Evolutionary conservation across 257 asterid species (phyloP).

Genomic region (Solanum okadae): DNA sequence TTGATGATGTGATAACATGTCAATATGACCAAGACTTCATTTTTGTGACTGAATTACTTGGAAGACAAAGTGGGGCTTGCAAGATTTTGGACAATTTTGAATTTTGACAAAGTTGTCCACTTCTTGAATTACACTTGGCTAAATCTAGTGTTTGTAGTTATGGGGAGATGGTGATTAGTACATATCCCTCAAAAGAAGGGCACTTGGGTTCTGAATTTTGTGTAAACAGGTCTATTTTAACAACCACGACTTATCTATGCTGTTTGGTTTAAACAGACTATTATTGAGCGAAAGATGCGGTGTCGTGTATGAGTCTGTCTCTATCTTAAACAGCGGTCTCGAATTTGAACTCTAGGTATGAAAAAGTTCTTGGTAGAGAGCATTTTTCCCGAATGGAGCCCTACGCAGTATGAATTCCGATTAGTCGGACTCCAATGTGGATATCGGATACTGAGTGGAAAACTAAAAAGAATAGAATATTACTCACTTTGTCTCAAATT

Average conservation of each 20-base stretch:
- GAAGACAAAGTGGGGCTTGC: not conserved
- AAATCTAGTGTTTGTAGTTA: not conserved
- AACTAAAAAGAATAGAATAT: not conserved
- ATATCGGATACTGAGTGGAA: not conserved
- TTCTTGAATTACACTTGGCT: not conserved
- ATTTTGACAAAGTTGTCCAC: not conserved
- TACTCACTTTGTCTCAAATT: not conserved
- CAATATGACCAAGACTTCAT: not conserved
- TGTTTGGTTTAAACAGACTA: not conserved
- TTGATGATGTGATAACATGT: not conserved
- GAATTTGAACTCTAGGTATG: too few relatives aligned
- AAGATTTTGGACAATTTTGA: not conserved
- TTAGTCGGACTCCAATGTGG: not conserved
- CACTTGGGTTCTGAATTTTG: not conserved
- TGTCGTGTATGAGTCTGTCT: rapidly evolving
- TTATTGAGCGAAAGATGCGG: rapidly evolving
- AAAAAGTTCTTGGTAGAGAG: too few relatives aligned
- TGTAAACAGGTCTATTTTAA: not conserved
- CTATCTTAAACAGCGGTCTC: rapidly evolving
- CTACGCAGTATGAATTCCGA: rapidly evolving
- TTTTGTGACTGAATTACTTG: not conserved
- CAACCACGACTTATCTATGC: not conserved
- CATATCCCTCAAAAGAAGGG: not conserved
- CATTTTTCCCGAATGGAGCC: rapidly evolving
- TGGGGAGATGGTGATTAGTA: not conserved